A percentile compares a stretch with the other conserved stretches of the same genome.
These are phyloP conservation scores for Aphanomyces cochlioides DNA, from an alignment of 352 stramenopile genomes.

Conservation along the genomic window DNA sequence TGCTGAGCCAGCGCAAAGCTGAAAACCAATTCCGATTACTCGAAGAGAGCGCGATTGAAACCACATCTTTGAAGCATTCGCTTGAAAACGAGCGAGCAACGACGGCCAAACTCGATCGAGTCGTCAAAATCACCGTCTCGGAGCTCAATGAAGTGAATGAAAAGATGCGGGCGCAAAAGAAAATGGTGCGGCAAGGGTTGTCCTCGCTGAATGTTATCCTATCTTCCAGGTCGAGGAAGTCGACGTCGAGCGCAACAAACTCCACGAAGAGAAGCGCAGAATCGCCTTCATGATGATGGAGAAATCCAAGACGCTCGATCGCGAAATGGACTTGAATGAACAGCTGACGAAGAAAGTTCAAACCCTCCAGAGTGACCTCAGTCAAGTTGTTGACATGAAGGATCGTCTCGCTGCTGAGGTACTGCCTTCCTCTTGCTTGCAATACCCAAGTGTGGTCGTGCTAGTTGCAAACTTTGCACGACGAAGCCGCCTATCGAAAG, in stretches of 20 bases:
- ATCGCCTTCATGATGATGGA: conserved; percentile 27
- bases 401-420: not conserved
- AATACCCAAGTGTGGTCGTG: not conserved
- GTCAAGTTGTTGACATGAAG: not conserved
- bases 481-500: conserved; percentile 1
- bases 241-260: conserved; percentile 15
- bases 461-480: conserved; percentile 1
- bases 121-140: conserved; percentile 3
- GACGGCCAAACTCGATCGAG: conserved; percentile 7
- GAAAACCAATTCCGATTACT: not conserved
- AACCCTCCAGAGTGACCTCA: not conserved
- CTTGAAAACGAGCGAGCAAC: not conserved
- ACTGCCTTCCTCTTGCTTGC: not conserved
- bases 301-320: conserved; percentile 19
- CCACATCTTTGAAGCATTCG: not conserved
- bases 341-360: conserved; percentile 5
- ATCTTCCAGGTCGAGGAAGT: not conserved
- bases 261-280: conserved; percentile 18
- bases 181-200: conserved; percentile 4
- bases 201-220: not conserved
- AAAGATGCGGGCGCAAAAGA: conserved; percentile 7
- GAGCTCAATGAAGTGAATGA: conserved; percentile 14
- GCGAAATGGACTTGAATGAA: conserved; percentile 23
- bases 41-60: not conserved
- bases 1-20: not conserved